Evolutionary conservation across 305 asterid genomes (phyloP).

Genomic region (Fraxinus platypoda): DNA sequence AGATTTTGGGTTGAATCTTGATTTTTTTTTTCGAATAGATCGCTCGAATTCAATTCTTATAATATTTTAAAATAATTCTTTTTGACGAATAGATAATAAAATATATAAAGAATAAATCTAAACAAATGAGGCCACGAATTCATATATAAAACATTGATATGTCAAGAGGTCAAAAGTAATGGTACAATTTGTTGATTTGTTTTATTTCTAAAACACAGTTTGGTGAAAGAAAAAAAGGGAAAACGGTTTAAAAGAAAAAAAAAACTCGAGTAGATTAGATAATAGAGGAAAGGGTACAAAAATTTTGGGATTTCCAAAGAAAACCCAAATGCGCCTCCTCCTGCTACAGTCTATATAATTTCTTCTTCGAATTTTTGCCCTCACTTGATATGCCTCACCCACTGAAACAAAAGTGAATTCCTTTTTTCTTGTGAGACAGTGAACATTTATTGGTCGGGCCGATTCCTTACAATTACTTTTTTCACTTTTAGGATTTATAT

Average conservation of each 20-base stretch:
- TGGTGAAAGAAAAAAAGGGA: neutral
- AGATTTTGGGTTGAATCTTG: neutral
- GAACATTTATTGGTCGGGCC: neutral
- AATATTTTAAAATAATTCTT: too few species aligned
- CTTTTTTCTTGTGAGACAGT: neutral
- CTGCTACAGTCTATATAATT: neutral
- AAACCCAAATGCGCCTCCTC: neutral
- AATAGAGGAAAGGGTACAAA: neutral
- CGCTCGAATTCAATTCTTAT: neutral
- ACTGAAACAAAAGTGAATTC: neutral
- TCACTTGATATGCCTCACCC: neutral
- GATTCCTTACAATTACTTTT: slow-evolving; percentile 4
- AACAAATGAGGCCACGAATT: too few species aligned
- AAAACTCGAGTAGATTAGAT: neutral
- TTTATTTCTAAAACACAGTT: neutral
- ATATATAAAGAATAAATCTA: too few species aligned
- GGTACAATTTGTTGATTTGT: neutral
- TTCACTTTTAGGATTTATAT: neutral
- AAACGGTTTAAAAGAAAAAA: neutral
- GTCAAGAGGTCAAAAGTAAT: neutral
- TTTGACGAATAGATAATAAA: too few species aligned
- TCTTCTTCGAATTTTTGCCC: neutral
- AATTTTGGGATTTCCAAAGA: neutral
- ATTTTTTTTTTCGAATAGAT: neutral
- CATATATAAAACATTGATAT: too few species aligned